Percentiles rank a stretch among this genome's conserved stretches.
Evolutionary conservation across 306 rosid species (phyloP).

Genomic region (Astragalus glycyphyllos): DNA sequence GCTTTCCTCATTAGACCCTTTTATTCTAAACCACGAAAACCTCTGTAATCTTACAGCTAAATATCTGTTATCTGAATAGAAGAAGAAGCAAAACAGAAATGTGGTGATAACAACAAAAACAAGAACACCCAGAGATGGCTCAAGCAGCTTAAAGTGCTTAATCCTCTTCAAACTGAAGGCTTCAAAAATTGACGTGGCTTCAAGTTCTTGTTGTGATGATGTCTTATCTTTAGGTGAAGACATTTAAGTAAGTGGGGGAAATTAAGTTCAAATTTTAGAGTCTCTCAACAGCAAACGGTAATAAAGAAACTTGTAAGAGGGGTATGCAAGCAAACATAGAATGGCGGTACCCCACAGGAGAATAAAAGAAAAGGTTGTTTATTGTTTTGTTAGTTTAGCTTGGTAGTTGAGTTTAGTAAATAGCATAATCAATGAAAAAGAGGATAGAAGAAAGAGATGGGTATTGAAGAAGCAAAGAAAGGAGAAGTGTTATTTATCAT

Average conservation of each 20-base stretch:
- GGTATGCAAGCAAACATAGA: slow-evolving; percentile 46
- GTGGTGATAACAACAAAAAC: slow-evolving; percentile 64
- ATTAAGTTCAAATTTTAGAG: background rate
- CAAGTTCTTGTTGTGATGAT: slow-evolving; percentile 44
- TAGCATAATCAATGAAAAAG: slow-evolving; percentile 35
- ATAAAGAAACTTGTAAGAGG: slow-evolving; percentile 23
- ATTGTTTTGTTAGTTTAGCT: slow-evolving; percentile 48
- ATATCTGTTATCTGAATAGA: slow-evolving; percentile 63
- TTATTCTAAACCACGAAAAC: slow-evolving; percentile 61
- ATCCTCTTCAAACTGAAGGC: slow-evolving; percentile 55
- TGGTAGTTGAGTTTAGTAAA: slow-evolving; percentile 66
- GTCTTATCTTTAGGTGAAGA: slow-evolving; percentile 49
- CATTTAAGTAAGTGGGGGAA: slow-evolving; percentile 46
- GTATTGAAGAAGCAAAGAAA: slow-evolving; percentile 77
- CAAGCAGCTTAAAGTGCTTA: slow-evolving; percentile 64
- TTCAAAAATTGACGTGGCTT: slow-evolving; percentile 58
- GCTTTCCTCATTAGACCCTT: slow-evolving; percentile 35
- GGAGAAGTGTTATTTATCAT: slow-evolving; percentile 59
- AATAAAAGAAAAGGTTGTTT: slow-evolving; percentile 10
- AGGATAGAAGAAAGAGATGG: slow-evolving; percentile 52
- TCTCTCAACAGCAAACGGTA: background rate
- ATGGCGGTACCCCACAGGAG: slow-evolving; percentile 33
- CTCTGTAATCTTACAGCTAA: slow-evolving; percentile 52
- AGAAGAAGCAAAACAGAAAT: slow-evolving; percentile 57
- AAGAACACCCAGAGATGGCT: slow-evolving; percentile 69